Base-by-base conservation (phyloP, 345 rosid genomes). In the Arabidopsis arenosa region DNA sequence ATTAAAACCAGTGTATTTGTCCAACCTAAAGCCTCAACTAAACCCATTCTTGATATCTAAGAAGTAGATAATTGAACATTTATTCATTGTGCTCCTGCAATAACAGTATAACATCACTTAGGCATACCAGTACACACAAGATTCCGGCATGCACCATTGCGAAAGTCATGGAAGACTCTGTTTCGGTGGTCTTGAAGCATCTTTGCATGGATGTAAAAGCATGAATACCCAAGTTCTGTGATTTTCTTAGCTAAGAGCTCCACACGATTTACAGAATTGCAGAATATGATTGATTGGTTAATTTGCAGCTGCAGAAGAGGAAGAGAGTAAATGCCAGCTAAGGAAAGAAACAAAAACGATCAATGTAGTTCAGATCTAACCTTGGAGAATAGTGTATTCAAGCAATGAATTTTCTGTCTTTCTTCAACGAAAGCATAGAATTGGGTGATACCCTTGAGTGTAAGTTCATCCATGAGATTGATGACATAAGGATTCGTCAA, bases 151-250 rank as follows among this genome's bases (percentile, higher is more conserved):
- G 97, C 97, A 61, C 97, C 97, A 79, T 92, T 92, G 77, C 97
- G 97, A 80, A 92, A 92, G 75, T 92, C 96, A 80, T 92, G 97
- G 78, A 92, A 92, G 58, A 92, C 97, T 81, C 97, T 84, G 81
- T 92, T 92, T 40, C 97, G 96, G 81, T 92, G 97, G 77, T 92
- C 97, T 80, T 92, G 97, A 84, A 92, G 86, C 97, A 92, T 92
- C 83, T 92, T 92, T 36, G 97, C 96, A 80, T 92, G 97, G 48
- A 92, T 92, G 72, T 92, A 92, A 75, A 92, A 92, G 80, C 97
- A 92, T 5, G 97, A 92, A 80, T 92, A 92, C 32, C 97, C 97
- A 79, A 90, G 97, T 61, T 92, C 97, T 45, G 97, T 92, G 63
- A 92, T 92, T 85, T 92, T 92, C 89, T 92, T 92, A 71, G 97